phyloP scores from a whole-genome alignment of 208 protist species.

The Acanthamoeba castellanii region DNA sequence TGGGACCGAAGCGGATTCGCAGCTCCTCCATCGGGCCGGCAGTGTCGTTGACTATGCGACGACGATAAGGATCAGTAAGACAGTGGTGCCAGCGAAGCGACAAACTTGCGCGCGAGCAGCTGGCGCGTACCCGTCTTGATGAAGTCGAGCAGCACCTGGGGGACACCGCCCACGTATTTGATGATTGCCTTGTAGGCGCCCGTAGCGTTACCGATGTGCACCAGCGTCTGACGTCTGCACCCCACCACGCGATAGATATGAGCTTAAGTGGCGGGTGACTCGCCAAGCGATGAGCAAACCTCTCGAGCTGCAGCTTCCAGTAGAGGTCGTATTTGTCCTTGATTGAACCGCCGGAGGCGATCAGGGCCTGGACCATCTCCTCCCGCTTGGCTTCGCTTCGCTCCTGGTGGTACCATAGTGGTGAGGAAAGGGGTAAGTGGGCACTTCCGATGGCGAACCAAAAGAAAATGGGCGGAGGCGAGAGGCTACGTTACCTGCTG shows the following conservation, averaged over 20 bases:
- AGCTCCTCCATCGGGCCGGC: conserved; percentile 76
- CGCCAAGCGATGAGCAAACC: neutral
- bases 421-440: no score
- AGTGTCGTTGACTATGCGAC: neutral
- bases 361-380: neutral
- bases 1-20: conserved; percentile 73
- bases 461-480: neutral
- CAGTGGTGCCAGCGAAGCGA: no score
- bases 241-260: neutral
- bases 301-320: conserved; percentile 76
- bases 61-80: no score
- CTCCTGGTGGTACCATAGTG: neutral
- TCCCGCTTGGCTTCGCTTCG: conserved; percentile 40
- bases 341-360: conserved; percentile 69
- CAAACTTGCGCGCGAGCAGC: neutral
- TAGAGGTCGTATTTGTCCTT: conserved; percentile 78
- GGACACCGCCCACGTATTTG: conserved; percentile 77
- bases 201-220: conserved; percentile 70
- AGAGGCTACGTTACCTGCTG: neutral
- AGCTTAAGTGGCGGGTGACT: no score
- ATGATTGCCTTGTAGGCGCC: conserved; percentile 77
- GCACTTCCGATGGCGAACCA: neutral
- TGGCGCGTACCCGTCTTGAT: conserved; percentile 74
- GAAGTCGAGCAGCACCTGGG: conserved; percentile 79
- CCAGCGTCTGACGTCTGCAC: conserved; percentile 59